These are phyloP conservation scores for Syncephalastrum contaminatum DNA, from an alignment of 371 early-diverging fungal genomes.

Conservation along the genomic window DNA sequence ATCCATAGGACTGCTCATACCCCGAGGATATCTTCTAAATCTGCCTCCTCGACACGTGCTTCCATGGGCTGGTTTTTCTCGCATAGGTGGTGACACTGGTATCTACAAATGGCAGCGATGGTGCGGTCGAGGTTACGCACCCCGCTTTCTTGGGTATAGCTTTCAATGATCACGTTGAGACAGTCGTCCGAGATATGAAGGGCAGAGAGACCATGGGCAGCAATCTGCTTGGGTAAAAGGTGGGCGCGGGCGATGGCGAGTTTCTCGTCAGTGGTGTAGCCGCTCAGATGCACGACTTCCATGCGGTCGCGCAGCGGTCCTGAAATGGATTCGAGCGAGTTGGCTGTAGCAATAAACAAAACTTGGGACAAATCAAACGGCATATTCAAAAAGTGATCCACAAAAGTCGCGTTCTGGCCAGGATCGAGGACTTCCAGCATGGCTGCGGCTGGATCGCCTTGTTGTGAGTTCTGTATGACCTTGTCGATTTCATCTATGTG, in stretches of 20 bases:
- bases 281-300: slow-evolving; percentile 81
- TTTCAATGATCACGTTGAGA: slow-evolving; percentile 58
- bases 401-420: slow-evolving; percentile 74
- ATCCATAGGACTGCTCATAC: slow-evolving; percentile 18
- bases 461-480: slow-evolving; percentile 59
- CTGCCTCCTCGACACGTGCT: slow-evolving; percentile 15
- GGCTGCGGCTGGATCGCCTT: slow-evolving; percentile 85
- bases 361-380: slow-evolving; percentile 84
- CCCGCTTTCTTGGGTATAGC: slow-evolving; percentile 81
- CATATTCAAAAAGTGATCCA: slow-evolving; percentile 82
- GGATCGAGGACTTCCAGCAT: slow-evolving; percentile 88
- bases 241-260: slow-evolving; percentile 48
- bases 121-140: slow-evolving; percentile 77
- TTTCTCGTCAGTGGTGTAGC: slow-evolving; percentile 87
- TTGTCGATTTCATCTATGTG: slow-evolving; percentile 84
- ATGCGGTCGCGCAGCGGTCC: slow-evolving; percentile 83
- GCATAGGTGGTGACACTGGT: slow-evolving; percentile 70
- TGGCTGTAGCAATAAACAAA: slow-evolving; percentile 87
- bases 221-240: slow-evolving; percentile 70
- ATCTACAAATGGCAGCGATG: slow-evolving; percentile 68
- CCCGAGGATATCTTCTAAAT: slow-evolving; percentile 65
- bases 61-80: slow-evolving; percentile 5
- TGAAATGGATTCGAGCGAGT: slow-evolving; percentile 74
- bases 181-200: slow-evolving; percentile 50
- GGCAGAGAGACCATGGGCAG: slow-evolving; percentile 63